Conservation (phyloP, 2,329 filamentous ascomycete species). For the Ascochyta lentis region DNA sequence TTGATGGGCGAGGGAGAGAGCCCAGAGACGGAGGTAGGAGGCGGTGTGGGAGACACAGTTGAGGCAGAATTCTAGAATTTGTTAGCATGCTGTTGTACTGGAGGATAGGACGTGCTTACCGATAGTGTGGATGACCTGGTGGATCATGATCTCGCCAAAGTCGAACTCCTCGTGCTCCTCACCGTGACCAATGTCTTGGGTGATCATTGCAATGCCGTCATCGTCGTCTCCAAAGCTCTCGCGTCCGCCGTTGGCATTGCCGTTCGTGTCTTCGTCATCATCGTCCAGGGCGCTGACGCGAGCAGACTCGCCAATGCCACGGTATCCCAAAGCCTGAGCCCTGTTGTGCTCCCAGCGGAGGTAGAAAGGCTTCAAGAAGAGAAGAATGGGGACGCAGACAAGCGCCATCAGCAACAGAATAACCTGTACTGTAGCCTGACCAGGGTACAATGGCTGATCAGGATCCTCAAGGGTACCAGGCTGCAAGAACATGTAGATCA, state of each 20-base stretch:
- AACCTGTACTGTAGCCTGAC: constrained; percentile 78
- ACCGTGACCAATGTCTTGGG: constrained; percentile 74
- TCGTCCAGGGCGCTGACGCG: constrained; percentile 89
- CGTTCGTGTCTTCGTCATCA: constrained; percentile 73
- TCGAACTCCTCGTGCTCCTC: constrained; percentile 97
- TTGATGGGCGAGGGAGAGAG: constrained; percentile 94
- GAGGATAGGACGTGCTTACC: constrained; percentile 63
- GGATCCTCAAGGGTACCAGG: constrained; percentile 77
- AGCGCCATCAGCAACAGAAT: constrained; percentile 82
- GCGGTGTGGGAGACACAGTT: constrained; percentile 99
- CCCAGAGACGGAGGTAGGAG: constrained; percentile 98
- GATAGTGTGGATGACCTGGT: constrained; percentile 98
- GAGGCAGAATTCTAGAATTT: constrained; percentile 84
- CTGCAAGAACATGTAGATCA: constrained; percentile 99
- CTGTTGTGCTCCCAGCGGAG: constrained; percentile 92
- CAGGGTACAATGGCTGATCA: constrained; percentile 69
- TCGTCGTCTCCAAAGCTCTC: constrained; percentile 76
- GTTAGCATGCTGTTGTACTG: constrained; percentile 28
- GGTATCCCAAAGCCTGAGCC: constrained; percentile 86
- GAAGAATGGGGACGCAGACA: constrained; percentile 83
- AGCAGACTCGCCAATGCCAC: constrained; percentile 87
- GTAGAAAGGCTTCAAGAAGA: constrained; percentile 96
- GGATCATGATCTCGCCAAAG: constrained; percentile 96
- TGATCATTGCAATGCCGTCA: constrained; percentile 86
- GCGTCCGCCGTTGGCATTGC: constrained; percentile 64